Conservation (phyloP, 2,329 filamentous ascomycete genomes). For the Fusarium pilosicola region DNA sequence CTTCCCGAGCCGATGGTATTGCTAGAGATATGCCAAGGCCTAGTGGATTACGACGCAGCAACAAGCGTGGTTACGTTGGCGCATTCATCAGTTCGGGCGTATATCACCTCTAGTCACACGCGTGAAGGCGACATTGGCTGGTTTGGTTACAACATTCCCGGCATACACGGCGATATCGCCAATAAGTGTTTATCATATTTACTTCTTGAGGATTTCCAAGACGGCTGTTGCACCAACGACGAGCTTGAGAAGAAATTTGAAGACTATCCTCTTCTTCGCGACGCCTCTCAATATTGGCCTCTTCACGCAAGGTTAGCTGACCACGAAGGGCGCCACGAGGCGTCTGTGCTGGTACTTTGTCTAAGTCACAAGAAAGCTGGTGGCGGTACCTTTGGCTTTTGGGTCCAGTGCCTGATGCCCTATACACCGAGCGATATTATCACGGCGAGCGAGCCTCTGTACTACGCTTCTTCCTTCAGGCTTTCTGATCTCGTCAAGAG, state of each 20-base stretch:
- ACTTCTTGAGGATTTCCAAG: not conserved
- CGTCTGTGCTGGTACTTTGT: rapidly evolving
- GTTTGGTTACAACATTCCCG: not conserved
- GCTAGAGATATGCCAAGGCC: not conserved
- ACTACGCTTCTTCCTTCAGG: not conserved
- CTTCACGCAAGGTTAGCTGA: not conserved
- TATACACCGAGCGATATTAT: not conserved
- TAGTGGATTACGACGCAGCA: not conserved
- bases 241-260: not conserved
- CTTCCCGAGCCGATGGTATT: rapidly evolving
- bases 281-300: not conserved
- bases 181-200: not conserved
- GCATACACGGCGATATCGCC: not conserved
- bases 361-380: not conserved
- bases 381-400: not conserved
- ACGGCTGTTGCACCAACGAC: not conserved
- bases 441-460: not conserved
- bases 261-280: not conserved
- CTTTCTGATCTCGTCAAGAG: not conserved
- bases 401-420: not conserved
- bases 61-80: not conserved
- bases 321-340: not conserved
- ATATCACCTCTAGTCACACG: not conserved
- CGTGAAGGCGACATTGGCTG: not conserved
- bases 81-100: not conserved